Percentiles rank a stretch among this genome's conserved stretches.
phyloP scores from a whole-genome alignment of 2,329 filamentous ascomycete genomes.

The Ascochyta koolunga region DNA sequence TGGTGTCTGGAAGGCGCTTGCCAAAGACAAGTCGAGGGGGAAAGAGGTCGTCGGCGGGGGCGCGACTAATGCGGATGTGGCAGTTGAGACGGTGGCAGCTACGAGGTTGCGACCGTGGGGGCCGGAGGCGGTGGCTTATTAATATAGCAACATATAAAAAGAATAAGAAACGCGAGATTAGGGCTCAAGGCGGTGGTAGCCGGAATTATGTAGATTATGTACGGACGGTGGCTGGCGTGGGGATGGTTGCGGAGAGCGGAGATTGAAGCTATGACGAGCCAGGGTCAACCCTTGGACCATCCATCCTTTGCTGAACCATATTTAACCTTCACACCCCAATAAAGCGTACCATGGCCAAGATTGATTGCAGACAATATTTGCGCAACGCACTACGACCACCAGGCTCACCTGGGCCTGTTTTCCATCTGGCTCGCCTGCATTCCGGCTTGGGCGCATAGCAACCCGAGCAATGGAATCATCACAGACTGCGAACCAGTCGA shows the following conservation, averaged over 20 bases:
- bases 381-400: no score
- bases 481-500: no score
- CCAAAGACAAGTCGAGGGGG: constrained; percentile 14
- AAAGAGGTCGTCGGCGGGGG: constrained; percentile 1
- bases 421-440: no score
- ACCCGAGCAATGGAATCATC: no score
- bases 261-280: constrained; percentile 32
- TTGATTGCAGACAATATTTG: neutral
- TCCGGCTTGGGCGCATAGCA: no score
- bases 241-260: constrained; percentile 36
- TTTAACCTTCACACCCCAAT: neutral
- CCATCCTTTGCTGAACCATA: neutral
- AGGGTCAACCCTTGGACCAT: constrained; percentile 19
- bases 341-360: neutral
- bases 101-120: neutral
- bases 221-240: constrained; percentile 22
- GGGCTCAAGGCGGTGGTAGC: neutral
- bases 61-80: neutral
- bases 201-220: constrained; percentile 16
- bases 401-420: no score
- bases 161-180: constrained; percentile 2
- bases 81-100: constrained; percentile 4
- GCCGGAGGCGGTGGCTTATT: neutral
- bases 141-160: constrained; percentile 12
- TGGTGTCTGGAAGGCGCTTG: constrained; percentile 38